These are phyloP conservation scores for Oidiodendron maius DNA, from an alignment of 495 filamentous ascomycete genomes.

Conservation along the genomic window DNA sequence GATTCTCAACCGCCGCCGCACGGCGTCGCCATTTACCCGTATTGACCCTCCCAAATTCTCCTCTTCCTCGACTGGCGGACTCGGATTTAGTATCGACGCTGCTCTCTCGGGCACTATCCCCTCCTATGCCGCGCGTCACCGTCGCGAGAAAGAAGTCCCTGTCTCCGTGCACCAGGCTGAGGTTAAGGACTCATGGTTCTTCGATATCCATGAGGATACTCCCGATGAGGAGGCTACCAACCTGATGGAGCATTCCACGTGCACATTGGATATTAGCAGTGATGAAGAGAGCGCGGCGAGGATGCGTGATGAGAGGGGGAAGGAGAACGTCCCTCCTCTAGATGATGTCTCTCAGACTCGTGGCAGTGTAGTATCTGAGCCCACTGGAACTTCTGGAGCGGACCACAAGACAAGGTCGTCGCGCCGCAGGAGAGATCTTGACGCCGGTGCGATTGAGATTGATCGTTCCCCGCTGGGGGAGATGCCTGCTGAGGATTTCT, in stretches of 20 bases:
- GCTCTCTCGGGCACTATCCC: slow-evolving; percentile 67
- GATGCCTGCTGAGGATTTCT: slow-evolving; percentile 67
- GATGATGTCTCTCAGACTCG: slow-evolving; percentile 49
- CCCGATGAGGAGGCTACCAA: slow-evolving; percentile 84
- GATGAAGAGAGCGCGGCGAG: slow-evolving; percentile 55
- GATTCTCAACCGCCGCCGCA: slow-evolving; percentile 54
- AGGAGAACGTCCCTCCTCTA: slow-evolving; percentile 87
- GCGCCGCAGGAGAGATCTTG: background rate
- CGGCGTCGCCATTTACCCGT: slow-evolving; percentile 45
- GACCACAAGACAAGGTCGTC: slow-evolving; percentile 24
- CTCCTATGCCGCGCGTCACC: slow-evolving; percentile 36
- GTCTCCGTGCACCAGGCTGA: slow-evolving; percentile 31
- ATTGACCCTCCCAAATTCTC: slow-evolving; percentile 51
- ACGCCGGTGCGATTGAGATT: slow-evolving; percentile 33
- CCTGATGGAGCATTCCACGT: slow-evolving; percentile 82
- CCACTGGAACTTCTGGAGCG: slow-evolving; percentile 26
- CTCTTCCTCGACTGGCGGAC: slow-evolving; percentile 5
- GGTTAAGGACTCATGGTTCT: slow-evolving; percentile 70
- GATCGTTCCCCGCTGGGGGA: slow-evolving; percentile 64
- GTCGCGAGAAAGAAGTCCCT: background rate
- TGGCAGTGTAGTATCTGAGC: slow-evolving; percentile 14
- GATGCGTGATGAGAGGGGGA: slow-evolving; percentile 56
- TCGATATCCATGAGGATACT: slow-evolving; percentile 92
- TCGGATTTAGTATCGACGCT: slow-evolving; percentile 67
- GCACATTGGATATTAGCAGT: slow-evolving; percentile 76